Evolutionary conservation across 371 early-diverging fungal genomes (phyloP).

Genomic region (Mortierella sp.): DNA sequence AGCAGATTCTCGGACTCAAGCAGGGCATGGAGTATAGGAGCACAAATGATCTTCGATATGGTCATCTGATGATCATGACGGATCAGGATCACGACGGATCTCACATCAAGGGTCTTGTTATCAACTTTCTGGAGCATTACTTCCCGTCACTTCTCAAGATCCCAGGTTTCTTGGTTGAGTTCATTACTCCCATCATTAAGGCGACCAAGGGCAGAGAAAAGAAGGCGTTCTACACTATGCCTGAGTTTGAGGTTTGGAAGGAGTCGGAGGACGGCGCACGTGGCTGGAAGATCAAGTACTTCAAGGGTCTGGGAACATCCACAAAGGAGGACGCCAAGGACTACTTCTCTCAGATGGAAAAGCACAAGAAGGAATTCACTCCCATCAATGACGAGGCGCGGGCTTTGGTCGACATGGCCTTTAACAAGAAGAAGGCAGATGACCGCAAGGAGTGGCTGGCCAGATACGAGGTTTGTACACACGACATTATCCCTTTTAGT

Average conservation of each 20-base stretch:
- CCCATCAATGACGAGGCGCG: conserved; percentile 79
- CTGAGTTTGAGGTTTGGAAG: conserved; percentile 98
- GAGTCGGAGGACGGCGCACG: conserved; percentile 72
- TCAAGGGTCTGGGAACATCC: conserved; percentile 99
- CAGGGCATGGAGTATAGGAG: conserved; percentile 89
- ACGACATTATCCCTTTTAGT: too few species aligned
- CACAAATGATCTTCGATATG: conserved; percentile 92
- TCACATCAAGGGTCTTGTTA: conserved; percentile 99
- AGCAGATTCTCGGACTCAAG: conserved; percentile 98
- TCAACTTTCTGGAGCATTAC: conserved; percentile 99
- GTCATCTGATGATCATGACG: conserved; percentile 99
- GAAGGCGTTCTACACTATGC: conserved; percentile 95
- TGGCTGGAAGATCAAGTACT: conserved; percentile 96
- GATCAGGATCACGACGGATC: conserved; percentile 99
- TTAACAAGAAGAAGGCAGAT: conserved; percentile 97
- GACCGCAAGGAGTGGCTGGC: conserved; percentile 98
- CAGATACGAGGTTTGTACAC: conserved; percentile 72
- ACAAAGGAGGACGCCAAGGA: conserved; percentile 94
- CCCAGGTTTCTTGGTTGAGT: conserved; percentile 97
- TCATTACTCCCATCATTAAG: conserved; percentile 99
- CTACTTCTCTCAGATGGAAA: conserved; percentile 91
- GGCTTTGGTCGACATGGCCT: conserved; percentile 96
- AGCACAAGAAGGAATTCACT: conserved; percentile 94
- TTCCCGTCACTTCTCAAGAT: conserved; percentile 97
- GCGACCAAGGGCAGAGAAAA: conserved; percentile 74